Conservation (phyloP, 2,329 filamentous ascomycete species). For the Metarhizium rileyi region DNA sequence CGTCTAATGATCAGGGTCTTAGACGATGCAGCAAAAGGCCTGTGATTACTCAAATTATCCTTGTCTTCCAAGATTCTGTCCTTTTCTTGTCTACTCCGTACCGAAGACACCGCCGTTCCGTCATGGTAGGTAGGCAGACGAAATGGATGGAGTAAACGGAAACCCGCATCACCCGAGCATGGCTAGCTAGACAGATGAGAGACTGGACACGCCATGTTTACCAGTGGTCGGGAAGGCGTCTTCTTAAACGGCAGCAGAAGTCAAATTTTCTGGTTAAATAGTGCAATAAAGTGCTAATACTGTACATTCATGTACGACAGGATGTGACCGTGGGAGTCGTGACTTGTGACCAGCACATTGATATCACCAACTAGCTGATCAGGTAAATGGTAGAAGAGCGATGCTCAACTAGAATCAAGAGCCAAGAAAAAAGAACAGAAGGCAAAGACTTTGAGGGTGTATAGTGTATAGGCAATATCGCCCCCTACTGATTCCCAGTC, state of each 20-base stretch:
- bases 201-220: not conserved
- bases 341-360: slow-evolving; percentile 23
- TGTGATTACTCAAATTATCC: not conserved
- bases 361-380: slow-evolving; percentile 11
- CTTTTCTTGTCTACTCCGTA: not conserved
- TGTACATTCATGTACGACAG: slow-evolving; percentile 5
- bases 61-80: not conserved
- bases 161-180: too few species aligned
- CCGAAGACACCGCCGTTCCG: not conserved
- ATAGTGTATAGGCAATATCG: not conserved
- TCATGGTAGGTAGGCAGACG: not conserved
- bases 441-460: not conserved
- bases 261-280: slow-evolving; percentile 7
- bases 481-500: not conserved
- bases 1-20: not conserved
- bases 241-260: slow-evolving; percentile 1
- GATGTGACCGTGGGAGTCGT: slow-evolving; percentile 13
- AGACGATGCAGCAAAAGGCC: not conserved
- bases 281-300: slow-evolving; percentile 1
- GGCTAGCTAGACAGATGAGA: too few species aligned
- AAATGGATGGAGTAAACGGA: not conserved
- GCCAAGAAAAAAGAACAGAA: not conserved
- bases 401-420: not conserved
- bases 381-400: not conserved
- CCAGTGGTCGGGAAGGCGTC: too few species aligned